A percentile compares a stretch with the other conserved stretches of the same genome.
phyloP scores from a whole-genome alignment of 2,329 filamentous ascomycete species.

The Aureobasidium sp. region DNA sequence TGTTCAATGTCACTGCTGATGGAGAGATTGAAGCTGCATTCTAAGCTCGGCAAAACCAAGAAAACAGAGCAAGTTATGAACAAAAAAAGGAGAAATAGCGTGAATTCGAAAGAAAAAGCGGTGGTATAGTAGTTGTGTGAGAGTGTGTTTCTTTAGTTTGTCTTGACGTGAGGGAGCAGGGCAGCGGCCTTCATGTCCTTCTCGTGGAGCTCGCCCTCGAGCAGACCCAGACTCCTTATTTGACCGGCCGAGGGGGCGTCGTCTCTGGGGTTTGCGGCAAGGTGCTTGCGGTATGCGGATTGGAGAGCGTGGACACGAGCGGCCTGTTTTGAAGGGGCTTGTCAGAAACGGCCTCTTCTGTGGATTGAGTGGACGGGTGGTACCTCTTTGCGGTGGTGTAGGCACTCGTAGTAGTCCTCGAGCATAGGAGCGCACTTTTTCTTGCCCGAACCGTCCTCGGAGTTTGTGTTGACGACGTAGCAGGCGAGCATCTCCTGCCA shows the following conservation, averaged over 20 bases:
- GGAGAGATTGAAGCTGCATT: neutral
- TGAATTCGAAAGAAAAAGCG: neutral
- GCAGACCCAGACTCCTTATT: slow-evolving; percentile 76
- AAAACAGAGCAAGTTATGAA: neutral
- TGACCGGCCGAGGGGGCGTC: slow-evolving; percentile 73
- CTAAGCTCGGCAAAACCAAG: neutral
- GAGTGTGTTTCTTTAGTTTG: slow-evolving; percentile 15
- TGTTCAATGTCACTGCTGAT: slow-evolving; percentile 16
- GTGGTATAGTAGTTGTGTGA: neutral
- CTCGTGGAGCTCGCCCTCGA: slow-evolving; percentile 72
- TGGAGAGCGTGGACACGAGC: slow-evolving; percentile 72
- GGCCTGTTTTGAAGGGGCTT: slow-evolving; percentile 47
- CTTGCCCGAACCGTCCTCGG: slow-evolving; percentile 71
- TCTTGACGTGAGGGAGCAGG: slow-evolving; percentile 29
- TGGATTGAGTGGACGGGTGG: slow-evolving; percentile 19
- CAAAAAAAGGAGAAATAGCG: neutral
- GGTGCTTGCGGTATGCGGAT: slow-evolving; percentile 72
- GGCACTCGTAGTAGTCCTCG: slow-evolving; percentile 97
- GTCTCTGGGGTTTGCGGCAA: slow-evolving; percentile 66
- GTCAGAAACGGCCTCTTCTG: neutral
- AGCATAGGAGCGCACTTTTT: slow-evolving; percentile 76
- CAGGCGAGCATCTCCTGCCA: slow-evolving; percentile 99
- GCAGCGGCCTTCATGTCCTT: slow-evolving; percentile 39
- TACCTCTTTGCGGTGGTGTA: slow-evolving; percentile 99
- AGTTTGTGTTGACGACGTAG: slow-evolving; percentile 86